phyloP scores from a whole-genome alignment of 164 flowering plant genomes.

The Annona cherimola region DNA sequence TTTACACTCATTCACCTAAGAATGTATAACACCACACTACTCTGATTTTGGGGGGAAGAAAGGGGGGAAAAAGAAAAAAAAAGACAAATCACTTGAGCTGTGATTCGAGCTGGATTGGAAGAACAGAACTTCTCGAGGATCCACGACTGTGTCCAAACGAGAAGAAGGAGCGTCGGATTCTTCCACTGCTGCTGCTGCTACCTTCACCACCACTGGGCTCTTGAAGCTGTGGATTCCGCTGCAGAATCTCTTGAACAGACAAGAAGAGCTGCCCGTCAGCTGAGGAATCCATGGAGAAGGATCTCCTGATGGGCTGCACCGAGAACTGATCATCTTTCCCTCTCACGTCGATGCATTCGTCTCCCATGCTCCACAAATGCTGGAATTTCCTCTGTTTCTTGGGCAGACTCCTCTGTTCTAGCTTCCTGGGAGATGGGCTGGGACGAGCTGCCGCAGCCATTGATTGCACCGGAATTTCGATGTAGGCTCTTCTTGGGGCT shows the following conservation, averaged over 20 bases:
- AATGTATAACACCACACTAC: conserved; percentile 4
- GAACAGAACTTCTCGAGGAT: conserved; percentile 50
- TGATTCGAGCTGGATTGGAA: conserved; percentile 51
- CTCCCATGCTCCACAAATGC: conserved; percentile 66
- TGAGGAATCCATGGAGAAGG: conserved; percentile 87
- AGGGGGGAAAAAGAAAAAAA: not conserved
- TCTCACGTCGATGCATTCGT: conserved; percentile 73
- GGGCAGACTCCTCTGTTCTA: conserved; percentile 21
- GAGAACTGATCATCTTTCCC: conserved; percentile 47
- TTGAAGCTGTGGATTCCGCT: conserved; percentile 30
- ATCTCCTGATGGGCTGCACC: conserved; percentile 72
- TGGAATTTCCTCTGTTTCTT: conserved; percentile 37
- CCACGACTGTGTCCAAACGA: conserved; percentile 67
- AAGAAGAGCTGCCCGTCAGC: conserved; percentile 55
- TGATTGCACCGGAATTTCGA: conserved; percentile 17
- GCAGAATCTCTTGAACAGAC: conserved; percentile 54
- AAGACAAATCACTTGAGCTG: conserved; percentile 7
- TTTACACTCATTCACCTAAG: conserved; percentile 11
- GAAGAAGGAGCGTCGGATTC: conserved; percentile 52
- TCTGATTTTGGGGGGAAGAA: not conserved
- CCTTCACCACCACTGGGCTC: conserved; percentile 40
- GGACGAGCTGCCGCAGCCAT: conserved; percentile 4
- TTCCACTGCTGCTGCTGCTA: conserved; percentile 29
- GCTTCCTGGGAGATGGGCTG: conserved; percentile 35
- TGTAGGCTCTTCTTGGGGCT: conserved; percentile 21